phyloP scores from a whole-genome alignment of 2,329 filamentous ascomycete genomes.

The Fusarium bulbicola region DNA sequence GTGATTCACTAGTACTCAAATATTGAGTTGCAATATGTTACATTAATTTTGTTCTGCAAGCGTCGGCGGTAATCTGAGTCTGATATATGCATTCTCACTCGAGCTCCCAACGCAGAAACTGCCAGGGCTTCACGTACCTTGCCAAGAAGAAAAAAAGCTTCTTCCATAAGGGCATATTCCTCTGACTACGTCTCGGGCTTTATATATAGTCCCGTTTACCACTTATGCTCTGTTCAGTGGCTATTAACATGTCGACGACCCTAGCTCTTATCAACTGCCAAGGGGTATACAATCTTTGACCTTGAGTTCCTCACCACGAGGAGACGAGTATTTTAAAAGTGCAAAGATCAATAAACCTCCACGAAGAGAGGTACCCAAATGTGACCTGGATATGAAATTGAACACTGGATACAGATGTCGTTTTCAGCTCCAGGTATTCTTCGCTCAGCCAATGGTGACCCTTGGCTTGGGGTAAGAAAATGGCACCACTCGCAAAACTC shows the following conservation, averaged over 20 bases:
- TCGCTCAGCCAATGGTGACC: background rate
- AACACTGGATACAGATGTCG: background rate
- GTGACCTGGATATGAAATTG: background rate
- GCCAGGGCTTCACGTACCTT: background rate
- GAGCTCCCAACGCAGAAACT: background rate
- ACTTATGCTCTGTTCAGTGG: background rate
- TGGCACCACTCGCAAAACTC: slow-evolving; percentile 39
- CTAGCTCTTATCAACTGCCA: background rate
- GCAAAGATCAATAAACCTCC: background rate
- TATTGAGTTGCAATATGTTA: background rate
- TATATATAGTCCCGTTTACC: background rate
- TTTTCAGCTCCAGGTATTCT: slow-evolving; percentile 1
- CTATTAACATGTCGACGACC: background rate
- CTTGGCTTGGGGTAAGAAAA: slow-evolving; percentile 1
- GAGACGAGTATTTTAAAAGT: background rate
- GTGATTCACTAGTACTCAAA: background rate
- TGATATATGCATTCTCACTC: background rate
- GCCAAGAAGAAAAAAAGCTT: no score
- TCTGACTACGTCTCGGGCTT: background rate
- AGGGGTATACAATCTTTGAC: background rate
- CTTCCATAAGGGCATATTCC: background rate
- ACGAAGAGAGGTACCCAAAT: background rate
- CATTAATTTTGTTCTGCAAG: background rate
- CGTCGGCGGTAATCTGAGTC: background rate
- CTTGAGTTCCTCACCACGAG: background rate